phyloP scores from a whole-genome alignment of 805 yeast genomes.

The Monosporozyma solicola region DNA sequence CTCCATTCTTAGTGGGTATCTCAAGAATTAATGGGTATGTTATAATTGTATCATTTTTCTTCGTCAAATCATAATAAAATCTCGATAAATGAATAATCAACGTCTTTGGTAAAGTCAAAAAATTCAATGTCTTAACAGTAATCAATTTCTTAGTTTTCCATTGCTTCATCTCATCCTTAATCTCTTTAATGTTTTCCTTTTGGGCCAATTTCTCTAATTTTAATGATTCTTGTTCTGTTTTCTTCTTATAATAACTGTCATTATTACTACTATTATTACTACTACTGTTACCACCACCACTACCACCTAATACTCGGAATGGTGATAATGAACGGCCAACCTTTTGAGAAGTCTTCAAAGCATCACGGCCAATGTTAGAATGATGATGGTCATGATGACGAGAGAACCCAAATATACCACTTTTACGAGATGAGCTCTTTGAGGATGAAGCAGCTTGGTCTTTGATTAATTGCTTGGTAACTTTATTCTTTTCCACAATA shows the following conservation, averaged over 20 bases:
- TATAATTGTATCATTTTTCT: constrained; percentile 42
- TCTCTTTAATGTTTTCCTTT: constrained; percentile 2
- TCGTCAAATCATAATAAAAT: constrained; percentile 49
- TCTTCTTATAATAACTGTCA: constrained; percentile 3
- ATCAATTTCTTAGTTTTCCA: constrained; percentile 18
- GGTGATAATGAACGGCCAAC: constrained; percentile 25
- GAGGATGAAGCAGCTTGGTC: constrained; percentile 5
- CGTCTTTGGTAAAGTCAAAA: constrained; percentile 71
- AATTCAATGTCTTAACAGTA: constrained; percentile 62
- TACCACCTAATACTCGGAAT: constrained; percentile 17
- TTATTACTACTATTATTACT: neutral
- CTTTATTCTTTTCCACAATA: constrained; percentile 2
- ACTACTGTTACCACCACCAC: neutral
- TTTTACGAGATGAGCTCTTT: constrained; percentile 1
- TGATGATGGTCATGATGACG: neutral
- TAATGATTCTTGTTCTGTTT: constrained; percentile 2
- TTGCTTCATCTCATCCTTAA: constrained; percentile 6
- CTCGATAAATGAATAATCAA: constrained; percentile 80
- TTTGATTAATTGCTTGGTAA: neutral
- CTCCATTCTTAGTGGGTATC: constrained; percentile 35
- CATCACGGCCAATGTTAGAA: neutral
- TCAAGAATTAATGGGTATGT: constrained; percentile 48
- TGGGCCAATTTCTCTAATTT: constrained; percentile 1
- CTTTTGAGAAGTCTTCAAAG: constrained; percentile 1
- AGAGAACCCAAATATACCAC: constrained; percentile 2